phyloP scores from a whole-genome alignment of 306 rosid species.

The Dalbergia cultrata region DNA sequence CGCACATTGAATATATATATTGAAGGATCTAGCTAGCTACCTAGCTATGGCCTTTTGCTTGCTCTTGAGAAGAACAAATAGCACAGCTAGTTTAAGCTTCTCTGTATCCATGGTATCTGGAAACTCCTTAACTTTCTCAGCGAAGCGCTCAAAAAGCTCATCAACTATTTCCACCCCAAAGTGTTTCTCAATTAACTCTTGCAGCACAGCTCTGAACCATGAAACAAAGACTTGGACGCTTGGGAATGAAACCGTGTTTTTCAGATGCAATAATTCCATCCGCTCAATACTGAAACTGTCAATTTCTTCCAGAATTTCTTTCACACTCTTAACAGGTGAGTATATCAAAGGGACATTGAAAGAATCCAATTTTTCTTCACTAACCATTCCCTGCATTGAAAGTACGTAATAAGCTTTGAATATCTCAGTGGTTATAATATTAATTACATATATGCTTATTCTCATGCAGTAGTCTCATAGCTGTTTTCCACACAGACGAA shows the following conservation, averaged over 20 bases:
- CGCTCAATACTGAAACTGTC: slow-evolving; percentile 1
- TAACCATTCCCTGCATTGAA: slow-evolving; percentile 34
- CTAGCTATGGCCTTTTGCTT: neutral
- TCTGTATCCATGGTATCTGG: slow-evolving; percentile 18
- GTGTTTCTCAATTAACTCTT: slow-evolving; percentile 28
- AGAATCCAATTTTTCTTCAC: slow-evolving; percentile 37
- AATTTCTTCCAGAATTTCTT: slow-evolving; percentile 11
- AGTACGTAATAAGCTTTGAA: neutral
- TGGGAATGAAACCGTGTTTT: neutral
- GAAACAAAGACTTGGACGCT: neutral
- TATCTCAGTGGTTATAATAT: neutral
- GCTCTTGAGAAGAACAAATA: slow-evolving; percentile 32
- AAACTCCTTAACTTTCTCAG: slow-evolving; percentile 32
- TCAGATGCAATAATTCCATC: neutral
- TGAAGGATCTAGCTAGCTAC: neutral
- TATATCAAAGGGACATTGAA: slow-evolving; percentile 39
- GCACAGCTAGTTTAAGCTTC: neutral
- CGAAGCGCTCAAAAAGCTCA: slow-evolving; percentile 45
- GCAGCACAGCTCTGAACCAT: neutral
- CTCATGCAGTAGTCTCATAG: neutral
- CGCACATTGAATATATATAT: neutral
- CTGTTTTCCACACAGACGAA: too few relatives aligned
- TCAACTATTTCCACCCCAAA: slow-evolving; percentile 37
- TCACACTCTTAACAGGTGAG: neutral
- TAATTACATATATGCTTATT: too few relatives aligned